These are phyloP conservation scores for Immersiporthe knoxdaviesiana DNA, from an alignment of 2,329 filamentous ascomycete genomes.

Conservation along the genomic window DNA sequence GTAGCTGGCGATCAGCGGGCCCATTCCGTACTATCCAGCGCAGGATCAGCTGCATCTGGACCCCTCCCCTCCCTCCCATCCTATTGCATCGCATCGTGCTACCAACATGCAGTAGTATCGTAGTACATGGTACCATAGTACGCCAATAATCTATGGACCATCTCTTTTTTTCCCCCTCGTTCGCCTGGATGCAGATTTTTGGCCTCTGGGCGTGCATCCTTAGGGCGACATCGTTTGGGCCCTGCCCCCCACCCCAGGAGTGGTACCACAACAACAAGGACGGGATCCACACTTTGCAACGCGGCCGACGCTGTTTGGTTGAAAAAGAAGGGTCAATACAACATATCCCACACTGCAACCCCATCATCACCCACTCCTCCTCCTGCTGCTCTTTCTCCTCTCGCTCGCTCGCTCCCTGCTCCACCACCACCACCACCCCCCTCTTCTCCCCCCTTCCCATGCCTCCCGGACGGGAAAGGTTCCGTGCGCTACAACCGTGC, in stretches of 20 bases:
- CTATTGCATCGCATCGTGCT: conserved; percentile 10
- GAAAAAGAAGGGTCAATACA: conserved; percentile 3
- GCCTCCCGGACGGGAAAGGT: conserved; percentile 6
- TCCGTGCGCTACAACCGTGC: conserved; percentile 23
- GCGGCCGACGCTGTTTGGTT: conserved; percentile 28
- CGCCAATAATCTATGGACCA: conserved; percentile 6
- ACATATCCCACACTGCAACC: background rate
- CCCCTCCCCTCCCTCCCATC: no score
- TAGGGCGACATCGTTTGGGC: conserved; percentile 17
- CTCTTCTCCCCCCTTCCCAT: conserved; percentile 1
- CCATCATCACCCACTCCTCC: background rate
- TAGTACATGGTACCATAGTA: background rate
- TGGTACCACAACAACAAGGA: background rate
- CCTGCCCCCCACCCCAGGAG: no score
- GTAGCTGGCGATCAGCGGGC: conserved; percentile 14
- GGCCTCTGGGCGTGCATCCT: background rate
- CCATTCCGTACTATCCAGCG: conserved; percentile 2
- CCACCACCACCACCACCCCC: background rate
- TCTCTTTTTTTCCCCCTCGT: no score
- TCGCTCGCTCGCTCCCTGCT: background rate
- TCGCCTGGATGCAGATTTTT: background rate
- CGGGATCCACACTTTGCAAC: conserved; percentile 21
- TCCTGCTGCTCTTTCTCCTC: background rate
- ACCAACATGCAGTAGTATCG: background rate
- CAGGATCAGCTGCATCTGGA: conserved; percentile 7